A percentile compares a stretch with the other conserved stretches of the same genome.
phyloP scores from a whole-genome alignment of 2,329 filamentous ascomycete genomes.

The Exophiala sideris region DNA sequence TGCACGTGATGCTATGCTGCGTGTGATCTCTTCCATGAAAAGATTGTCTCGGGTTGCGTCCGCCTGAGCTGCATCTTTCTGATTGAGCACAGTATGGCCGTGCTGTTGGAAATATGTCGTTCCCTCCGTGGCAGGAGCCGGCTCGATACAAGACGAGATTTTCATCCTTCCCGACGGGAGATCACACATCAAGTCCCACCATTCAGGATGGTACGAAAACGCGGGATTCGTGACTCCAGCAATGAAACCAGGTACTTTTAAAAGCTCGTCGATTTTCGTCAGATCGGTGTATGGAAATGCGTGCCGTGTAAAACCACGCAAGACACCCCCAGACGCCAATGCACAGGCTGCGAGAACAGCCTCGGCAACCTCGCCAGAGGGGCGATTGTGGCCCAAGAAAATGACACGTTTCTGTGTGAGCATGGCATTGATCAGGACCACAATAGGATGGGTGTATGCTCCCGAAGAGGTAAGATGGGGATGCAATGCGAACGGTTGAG shows the following conservation, averaged over 20 bases:
- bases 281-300: conserved; percentile 98
- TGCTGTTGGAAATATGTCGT: conserved; percentile 83
- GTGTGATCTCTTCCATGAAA: conserved; percentile 83
- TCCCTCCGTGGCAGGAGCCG: conserved; percentile 77
- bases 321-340: conserved; percentile 83
- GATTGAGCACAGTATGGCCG: conserved; percentile 45
- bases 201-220: conserved; percentile 90
- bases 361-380: conserved; percentile 93
- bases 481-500: conserved; percentile 81
- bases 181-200: conserved; percentile 98
- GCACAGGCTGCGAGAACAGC: conserved; percentile 97
- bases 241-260: conserved; percentile 96
- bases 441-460: conserved; percentile 84
- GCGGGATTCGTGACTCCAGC: conserved; percentile 96
- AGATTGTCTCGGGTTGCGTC: conserved; percentile 82
- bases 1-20: conserved; percentile 78
- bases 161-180: conserved; percentile 88
- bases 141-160: conserved; percentile 84
- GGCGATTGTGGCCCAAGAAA: conserved; percentile 91
- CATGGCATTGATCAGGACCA: conserved; percentile 89
- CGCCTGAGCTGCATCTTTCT: conserved; percentile 29
- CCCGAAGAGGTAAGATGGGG: conserved; percentile 92
- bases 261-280: conserved; percentile 92
- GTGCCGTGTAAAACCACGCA: conserved; percentile 90
- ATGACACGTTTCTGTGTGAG: conserved; percentile 95